Conservation (phyloP, 75 land plant genomes). For the Cunninghamia lanceolata region DNA sequence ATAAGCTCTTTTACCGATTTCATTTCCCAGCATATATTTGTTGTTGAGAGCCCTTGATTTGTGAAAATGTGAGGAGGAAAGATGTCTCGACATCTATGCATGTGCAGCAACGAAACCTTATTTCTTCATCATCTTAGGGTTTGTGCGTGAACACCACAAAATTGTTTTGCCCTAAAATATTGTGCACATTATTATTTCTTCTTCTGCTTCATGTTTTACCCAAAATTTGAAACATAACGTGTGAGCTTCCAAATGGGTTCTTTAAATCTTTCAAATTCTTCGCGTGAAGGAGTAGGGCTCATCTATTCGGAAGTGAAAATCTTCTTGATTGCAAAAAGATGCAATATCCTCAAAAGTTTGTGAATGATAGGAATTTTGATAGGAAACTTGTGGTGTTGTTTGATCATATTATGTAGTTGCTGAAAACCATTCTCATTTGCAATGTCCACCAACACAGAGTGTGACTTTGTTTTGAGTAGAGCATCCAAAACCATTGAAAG, state of each 20-base stretch:
- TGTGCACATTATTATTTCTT: neutral
- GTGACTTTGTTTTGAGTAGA: too few relatives aligned
- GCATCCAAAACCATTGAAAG: slow-evolving; percentile 82
- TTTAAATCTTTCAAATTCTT: slow-evolving; percentile 24
- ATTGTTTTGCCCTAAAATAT: neutral
- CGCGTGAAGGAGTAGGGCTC: slow-evolving; percentile 17
- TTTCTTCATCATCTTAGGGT: neutral
- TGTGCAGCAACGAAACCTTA: neutral
- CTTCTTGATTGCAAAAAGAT: slow-evolving; percentile 22
- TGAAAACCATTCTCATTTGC: slow-evolving; percentile 47
- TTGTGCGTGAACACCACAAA: neutral
- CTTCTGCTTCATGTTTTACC: neutral
- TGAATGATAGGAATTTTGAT: slow-evolving; percentile 32
- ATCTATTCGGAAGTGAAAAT: slow-evolving; percentile 21
- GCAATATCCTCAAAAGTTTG: slow-evolving; percentile 33
- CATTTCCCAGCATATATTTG: slow-evolving; percentile 95
- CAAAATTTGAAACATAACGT: too few relatives aligned
- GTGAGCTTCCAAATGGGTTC: too few relatives aligned
- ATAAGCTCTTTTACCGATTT: too few relatives aligned
- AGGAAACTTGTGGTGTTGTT: slow-evolving; percentile 24
- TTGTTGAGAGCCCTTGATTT: slow-evolving; percentile 85
- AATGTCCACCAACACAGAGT: too few relatives aligned
- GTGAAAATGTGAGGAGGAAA: slow-evolving; percentile 55
- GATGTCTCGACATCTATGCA: slow-evolving; percentile 66
- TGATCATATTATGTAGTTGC: slow-evolving; percentile 32